phyloP scores from a whole-genome alignment of 2,329 filamentous ascomycete species.

The Fusarium falciforme region DNA sequence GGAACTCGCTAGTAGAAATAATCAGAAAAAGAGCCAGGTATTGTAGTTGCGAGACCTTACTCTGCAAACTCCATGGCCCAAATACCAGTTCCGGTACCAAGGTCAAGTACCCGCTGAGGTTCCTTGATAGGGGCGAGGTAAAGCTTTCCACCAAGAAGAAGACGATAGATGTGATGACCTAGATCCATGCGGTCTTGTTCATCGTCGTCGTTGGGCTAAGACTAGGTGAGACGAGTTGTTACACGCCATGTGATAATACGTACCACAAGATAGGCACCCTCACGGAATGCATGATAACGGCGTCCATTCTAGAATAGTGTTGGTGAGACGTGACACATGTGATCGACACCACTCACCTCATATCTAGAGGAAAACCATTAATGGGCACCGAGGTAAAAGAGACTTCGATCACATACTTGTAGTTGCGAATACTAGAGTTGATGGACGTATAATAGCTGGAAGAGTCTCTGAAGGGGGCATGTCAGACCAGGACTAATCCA shows the following conservation, averaged over 20 bases:
- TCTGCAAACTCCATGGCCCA: conserved; percentile 29
- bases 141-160: conserved; percentile 11
- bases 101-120: conserved; percentile 10
- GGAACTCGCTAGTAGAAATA: neutral
- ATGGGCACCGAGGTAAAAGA: accelerated
- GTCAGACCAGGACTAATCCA: neutral
- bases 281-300: conserved; percentile 34
- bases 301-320: conserved; percentile 15
- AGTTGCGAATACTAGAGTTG: conserved; percentile 29
- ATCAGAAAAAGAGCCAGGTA: neutral
- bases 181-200: conserved; percentile 27
- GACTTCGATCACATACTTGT: conserved; percentile 2
- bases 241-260: neutral
- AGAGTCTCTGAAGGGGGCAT: neutral
- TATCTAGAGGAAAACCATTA: conserved; percentile 1
- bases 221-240: neutral
- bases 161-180: conserved; percentile 18
- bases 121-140: conserved; percentile 15
- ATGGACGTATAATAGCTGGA: conserved; percentile 1
- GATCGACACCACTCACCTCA: neutral
- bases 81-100: conserved; percentile 22
- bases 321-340: neutral
- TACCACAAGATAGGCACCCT: conserved; percentile 24
- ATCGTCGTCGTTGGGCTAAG: conserved; percentile 21
- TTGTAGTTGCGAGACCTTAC: neutral